Evolutionary conservation across 192 early-diverging fungal genomes (phyloP).

Genomic region (Backusella tuberculispora): DNA sequence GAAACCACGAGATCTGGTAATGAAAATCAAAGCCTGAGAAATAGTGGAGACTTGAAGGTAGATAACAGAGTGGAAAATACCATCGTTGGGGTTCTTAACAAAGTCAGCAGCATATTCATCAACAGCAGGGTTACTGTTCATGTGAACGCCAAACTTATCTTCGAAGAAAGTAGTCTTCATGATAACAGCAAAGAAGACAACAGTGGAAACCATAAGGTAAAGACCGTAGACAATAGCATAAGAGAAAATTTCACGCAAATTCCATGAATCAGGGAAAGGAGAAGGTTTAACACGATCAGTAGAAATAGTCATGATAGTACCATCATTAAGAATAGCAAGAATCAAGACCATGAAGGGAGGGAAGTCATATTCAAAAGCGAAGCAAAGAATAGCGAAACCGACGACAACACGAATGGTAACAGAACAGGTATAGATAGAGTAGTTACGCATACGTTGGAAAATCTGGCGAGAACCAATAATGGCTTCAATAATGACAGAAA

Average conservation of each 20-base stretch:
- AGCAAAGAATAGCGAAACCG: constrained; percentile 69
- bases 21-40: constrained; percentile 80
- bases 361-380: constrained; percentile 81
- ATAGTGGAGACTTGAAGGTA: constrained; percentile 81
- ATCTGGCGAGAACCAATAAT: constrained; percentile 90
- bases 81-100: constrained; percentile 60
- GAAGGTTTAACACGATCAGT: constrained; percentile 84
- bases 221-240: constrained; percentile 85
- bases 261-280: constrained; percentile 84
- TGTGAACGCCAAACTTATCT: constrained; percentile 29
- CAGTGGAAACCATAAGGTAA: constrained; percentile 80
- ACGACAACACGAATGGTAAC: constrained; percentile 81
- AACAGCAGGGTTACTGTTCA: constrained; percentile 10
- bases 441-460: constrained; percentile 95
- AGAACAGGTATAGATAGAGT: constrained; percentile 90
- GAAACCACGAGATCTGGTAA: constrained; percentile 76
- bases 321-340: constrained; percentile 90
- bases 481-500: constrained; percentile 88
- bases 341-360: constrained; percentile 85
- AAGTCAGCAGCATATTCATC: neutral
- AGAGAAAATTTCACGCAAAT: constrained; percentile 83
- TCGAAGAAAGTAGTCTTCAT: constrained; percentile 65
- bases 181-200: constrained; percentile 68
- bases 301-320: constrained; percentile 90
- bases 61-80: constrained; percentile 72